phyloP scores from a whole-genome alignment of 257 asterid genomes.

The Linderniella brevidens region DNA sequence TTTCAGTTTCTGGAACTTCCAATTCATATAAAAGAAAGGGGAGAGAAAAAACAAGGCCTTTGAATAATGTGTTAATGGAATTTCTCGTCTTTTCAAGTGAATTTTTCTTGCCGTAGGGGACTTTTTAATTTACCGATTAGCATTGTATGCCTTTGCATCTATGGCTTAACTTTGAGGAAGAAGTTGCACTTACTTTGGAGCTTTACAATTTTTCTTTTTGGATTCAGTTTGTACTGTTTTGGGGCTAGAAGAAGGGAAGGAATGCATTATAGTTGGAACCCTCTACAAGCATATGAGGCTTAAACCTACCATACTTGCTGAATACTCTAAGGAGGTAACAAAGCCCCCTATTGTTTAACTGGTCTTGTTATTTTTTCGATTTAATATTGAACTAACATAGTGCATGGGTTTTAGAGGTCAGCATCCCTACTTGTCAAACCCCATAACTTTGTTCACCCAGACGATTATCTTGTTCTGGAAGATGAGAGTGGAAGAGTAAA shows the following conservation, averaged over 20 bases:
- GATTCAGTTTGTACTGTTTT: constrained; percentile 78
- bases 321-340: constrained; percentile 87
- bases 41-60: too few relatives aligned
- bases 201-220: constrained; percentile 8
- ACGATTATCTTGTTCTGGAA: constrained; percentile 70
- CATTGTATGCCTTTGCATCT: too few relatives aligned
- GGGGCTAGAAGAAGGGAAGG: constrained; percentile 69
- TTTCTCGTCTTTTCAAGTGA: too few relatives aligned
- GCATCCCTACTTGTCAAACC: constrained; percentile 48
- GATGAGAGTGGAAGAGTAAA: constrained; percentile 97
- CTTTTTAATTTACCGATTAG: too few relatives aligned
- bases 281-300: constrained; percentile 91
- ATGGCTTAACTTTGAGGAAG: neutral
- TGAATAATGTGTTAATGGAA: too few relatives aligned
- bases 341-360: constrained; percentile 4
- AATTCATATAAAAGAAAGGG: too few relatives aligned
- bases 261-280: constrained; percentile 81
- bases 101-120: too few relatives aligned
- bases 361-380: neutral
- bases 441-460: constrained; percentile 59
- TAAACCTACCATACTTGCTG: constrained; percentile 79
- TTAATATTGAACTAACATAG: constrained; percentile 7
- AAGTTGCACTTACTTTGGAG: neutral
- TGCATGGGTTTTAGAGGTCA: constrained; percentile 41
- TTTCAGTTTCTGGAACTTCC: too few relatives aligned